Conservation (phyloP, 2,329 filamentous ascomycete species). For the Fonsecaea pedrosoi region DNA sequence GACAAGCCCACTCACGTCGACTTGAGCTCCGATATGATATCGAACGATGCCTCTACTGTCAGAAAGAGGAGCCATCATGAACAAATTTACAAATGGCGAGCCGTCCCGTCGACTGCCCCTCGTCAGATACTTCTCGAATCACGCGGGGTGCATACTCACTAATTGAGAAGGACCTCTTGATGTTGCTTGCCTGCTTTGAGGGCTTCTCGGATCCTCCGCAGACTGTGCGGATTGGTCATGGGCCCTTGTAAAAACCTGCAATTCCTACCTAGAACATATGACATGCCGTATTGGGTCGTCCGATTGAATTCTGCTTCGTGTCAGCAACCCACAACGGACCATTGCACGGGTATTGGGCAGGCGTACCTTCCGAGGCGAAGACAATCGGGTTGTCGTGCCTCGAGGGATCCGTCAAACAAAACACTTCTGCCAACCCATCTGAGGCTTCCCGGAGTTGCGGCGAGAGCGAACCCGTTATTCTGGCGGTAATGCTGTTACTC, state of each 20-base stretch:
- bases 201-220: slow-evolving; percentile 67
- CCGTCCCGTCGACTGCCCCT: slow-evolving; percentile 69
- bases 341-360: not conserved
- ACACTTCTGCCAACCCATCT: slow-evolving; percentile 77
- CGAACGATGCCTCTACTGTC: slow-evolving; percentile 71
- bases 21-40: slow-evolving; percentile 75
- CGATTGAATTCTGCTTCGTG: slow-evolving; percentile 68
- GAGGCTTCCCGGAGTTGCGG: slow-evolving; percentile 70
- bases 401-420: slow-evolving; percentile 77
- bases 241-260: slow-evolving; percentile 81
- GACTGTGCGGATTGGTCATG: slow-evolving; percentile 68
- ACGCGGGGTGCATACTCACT: slow-evolving; percentile 53
- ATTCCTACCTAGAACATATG: slow-evolving; percentile 75
- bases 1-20: slow-evolving; percentile 72
- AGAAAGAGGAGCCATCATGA: slow-evolving; percentile 74
- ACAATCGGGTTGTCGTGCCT: slow-evolving; percentile 76
- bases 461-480: slow-evolving; percentile 71
- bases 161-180: slow-evolving; percentile 78
- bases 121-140: slow-evolving; percentile 15
- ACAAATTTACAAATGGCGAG: slow-evolving; percentile 76
- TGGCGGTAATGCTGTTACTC: slow-evolving; percentile 70
- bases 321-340: slow-evolving; percentile 9
- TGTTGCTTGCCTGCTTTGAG: slow-evolving; percentile 70
- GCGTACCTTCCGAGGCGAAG: slow-evolving; percentile 73
- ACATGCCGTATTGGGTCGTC: slow-evolving; percentile 76